Evolutionary conservation across 441 rosid genomes (phyloP), one percentile per base, ranked within the genome.

Genomic region (Kokia cookei): DNA sequence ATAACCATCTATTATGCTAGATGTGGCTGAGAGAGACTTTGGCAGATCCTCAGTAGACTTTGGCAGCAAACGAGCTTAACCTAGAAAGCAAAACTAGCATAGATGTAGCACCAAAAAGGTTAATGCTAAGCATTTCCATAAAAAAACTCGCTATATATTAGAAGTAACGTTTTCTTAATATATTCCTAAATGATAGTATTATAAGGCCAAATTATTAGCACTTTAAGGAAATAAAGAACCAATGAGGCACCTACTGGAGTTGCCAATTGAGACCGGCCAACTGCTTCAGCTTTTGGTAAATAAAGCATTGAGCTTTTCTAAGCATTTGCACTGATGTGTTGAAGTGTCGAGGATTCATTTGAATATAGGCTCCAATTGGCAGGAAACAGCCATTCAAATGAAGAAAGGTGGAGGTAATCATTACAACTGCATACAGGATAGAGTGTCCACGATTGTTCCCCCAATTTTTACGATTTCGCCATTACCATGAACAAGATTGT

Each of bases 31-130:
- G 3, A 97, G 98, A 74, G 98, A 96, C 15, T 86, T 82, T 11
- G 96, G 93, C 65, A 96, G 55, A 71, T 92, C 89, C 85, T 89
- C 96, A 3, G 99, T 97, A 51, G 99, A 90, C 70, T 53, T 53
- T 17, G 57, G 24, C 59, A 54, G 26, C 24, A 53, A 54, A 54
- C 24, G 19, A 17, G 59, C 59, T 54, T 54, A 53, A 32, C 35
- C 35, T 32, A 5, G 35, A 32, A 32, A 4, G 35, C 1, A 32
- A 32, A 32, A 4, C 35, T 5, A 32, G 35, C 35, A 32, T 32
- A 32, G 35, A 32, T 32, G 35, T 32, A 32, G 35, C 35, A 32
- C 35, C 35, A 32, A 32, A 32, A 32, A 32, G 35, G 35, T 32
- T 32, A 32, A 32, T 32, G 35, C 35, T 4, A 32, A 32, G 35